These are phyloP conservation scores for Priceomyces melissophilus DNA, from an alignment of 805 yeast species.

Conservation along the genomic window DNA sequence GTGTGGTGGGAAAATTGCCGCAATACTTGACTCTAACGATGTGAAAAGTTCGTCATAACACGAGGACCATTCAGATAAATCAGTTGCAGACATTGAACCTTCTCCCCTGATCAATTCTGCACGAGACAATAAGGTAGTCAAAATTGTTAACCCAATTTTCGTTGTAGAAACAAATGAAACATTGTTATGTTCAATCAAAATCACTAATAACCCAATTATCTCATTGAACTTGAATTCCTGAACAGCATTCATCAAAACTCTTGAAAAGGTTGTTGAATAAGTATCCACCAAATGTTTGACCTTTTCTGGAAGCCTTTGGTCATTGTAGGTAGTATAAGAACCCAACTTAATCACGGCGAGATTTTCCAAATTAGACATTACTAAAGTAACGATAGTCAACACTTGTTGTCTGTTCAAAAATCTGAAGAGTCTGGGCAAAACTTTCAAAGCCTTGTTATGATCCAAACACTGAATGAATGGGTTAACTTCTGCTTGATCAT, in stretches of 20 bases:
- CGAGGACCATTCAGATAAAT: constrained; percentile 66
- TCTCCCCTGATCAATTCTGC: constrained; percentile 92
- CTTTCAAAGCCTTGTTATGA: constrained; percentile 83
- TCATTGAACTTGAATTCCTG: constrained; percentile 79
- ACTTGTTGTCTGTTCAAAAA: constrained; percentile 75
- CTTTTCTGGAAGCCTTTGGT: constrained; percentile 50
- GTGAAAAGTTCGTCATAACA: constrained; percentile 82
- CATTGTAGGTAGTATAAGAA: constrained; percentile 63
- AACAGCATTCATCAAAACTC: constrained; percentile 76
- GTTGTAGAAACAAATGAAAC: constrained; percentile 64
- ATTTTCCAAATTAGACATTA: constrained; percentile 77
- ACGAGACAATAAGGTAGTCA: constrained; percentile 87
- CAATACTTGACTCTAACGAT: constrained; percentile 71
- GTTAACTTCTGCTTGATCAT: constrained; percentile 48
- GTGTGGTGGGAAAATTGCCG: constrained; percentile 77
- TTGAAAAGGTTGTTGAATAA: constrained; percentile 77
- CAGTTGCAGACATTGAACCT: constrained; percentile 52
- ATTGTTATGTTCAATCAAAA: constrained; percentile 66
- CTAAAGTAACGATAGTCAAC: constrained; percentile 68
- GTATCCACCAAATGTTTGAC: constrained; percentile 63
- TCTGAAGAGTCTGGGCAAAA: constrained; percentile 84
- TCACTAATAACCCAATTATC: constrained; percentile 70
- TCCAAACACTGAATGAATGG: constrained; percentile 82
- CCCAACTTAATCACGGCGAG: constrained; percentile 76
- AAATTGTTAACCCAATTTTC: constrained; percentile 79